Conservation (phyloP, 1,284 basidiomycete species). For the Lentinus polychrous region DNA sequence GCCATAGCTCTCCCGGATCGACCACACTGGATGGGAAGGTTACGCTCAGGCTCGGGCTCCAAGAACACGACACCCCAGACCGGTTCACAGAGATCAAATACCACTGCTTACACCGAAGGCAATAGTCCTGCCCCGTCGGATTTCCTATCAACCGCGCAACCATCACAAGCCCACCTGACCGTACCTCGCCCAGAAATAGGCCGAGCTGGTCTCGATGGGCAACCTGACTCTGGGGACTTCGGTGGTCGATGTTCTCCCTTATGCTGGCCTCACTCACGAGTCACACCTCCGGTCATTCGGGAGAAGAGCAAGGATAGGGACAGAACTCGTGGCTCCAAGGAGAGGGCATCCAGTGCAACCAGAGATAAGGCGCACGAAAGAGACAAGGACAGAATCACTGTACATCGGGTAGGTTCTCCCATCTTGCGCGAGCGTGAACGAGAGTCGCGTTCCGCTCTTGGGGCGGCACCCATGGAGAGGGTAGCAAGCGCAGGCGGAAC, state of each 20-base stretch:
- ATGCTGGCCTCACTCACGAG: slow-evolving; percentile 19
- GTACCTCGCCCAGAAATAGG: slow-evolving; percentile 15
- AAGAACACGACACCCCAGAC: slow-evolving; percentile 14
- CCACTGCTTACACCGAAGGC: slow-evolving; percentile 8
- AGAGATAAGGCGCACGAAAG: slow-evolving; percentile 9
- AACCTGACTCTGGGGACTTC: slow-evolving; percentile 16
- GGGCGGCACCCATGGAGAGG: slow-evolving; percentile 22
- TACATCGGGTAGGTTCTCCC: slow-evolving; percentile 26
- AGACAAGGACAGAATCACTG: slow-evolving; percentile 18
- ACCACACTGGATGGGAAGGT: slow-evolving; percentile 15
- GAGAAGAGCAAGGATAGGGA: slow-evolving; percentile 23
- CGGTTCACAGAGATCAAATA: neutral
- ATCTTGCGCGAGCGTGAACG: slow-evolving; percentile 16
- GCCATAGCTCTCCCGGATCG: slow-evolving; percentile 6
- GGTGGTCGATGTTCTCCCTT: slow-evolving; percentile 26
- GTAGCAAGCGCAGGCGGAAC: slow-evolving; percentile 17
- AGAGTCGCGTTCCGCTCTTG: slow-evolving; percentile 16
- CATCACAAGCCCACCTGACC: slow-evolving; percentile 10
- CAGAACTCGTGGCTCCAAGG: slow-evolving; percentile 14
- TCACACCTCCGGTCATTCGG: slow-evolving; percentile 11
- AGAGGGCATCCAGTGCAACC: slow-evolving; percentile 2
- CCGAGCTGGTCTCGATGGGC: slow-evolving; percentile 12
- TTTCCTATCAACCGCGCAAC: slow-evolving; percentile 12
- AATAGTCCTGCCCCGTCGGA: slow-evolving; percentile 7
- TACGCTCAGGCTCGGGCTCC: slow-evolving; percentile 19